phyloP scores from a whole-genome alignment of 345 rosid species.

The Eucalyptus erythrocorys region DNA sequence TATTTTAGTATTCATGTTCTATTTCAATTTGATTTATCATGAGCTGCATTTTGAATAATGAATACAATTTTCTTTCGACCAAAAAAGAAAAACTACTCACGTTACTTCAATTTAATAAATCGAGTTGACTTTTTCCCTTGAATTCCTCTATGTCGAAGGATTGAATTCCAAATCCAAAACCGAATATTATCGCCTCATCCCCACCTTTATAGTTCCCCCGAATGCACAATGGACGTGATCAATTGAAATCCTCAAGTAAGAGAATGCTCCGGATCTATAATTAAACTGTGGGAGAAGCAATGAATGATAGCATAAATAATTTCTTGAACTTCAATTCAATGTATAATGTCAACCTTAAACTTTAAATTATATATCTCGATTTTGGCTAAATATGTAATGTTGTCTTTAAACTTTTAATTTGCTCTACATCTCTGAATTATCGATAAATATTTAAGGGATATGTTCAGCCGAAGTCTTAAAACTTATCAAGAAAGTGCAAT shows the following conservation, averaged over 20 bases:
- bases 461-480: too few species aligned
- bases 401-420: fast-evolving
- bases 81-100: too few species aligned
- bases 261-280: background rate
- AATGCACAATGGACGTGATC: background rate
- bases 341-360: fast-evolving
- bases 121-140: fast-evolving
- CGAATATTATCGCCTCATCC: fast-evolving
- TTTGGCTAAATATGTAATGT: fast-evolving
- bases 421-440: fast-evolving
- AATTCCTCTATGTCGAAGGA: background rate
- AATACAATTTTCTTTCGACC: fast-evolving
- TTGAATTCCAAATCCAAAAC: background rate
- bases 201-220: background rate
- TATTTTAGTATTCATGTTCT: too few species aligned
- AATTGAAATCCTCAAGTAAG: background rate
- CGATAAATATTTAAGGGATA: background rate
- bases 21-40: too few species aligned
- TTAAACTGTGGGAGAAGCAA: background rate
- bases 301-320: background rate
- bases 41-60: too few species aligned
- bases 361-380: fast-evolving
- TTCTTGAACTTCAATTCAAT: fast-evolving
- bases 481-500: too few species aligned
- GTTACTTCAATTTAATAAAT: background rate